phyloP scores from a whole-genome alignment of 192 early-diverging fungal species.

The Mycoemilia scoparia region DNA sequence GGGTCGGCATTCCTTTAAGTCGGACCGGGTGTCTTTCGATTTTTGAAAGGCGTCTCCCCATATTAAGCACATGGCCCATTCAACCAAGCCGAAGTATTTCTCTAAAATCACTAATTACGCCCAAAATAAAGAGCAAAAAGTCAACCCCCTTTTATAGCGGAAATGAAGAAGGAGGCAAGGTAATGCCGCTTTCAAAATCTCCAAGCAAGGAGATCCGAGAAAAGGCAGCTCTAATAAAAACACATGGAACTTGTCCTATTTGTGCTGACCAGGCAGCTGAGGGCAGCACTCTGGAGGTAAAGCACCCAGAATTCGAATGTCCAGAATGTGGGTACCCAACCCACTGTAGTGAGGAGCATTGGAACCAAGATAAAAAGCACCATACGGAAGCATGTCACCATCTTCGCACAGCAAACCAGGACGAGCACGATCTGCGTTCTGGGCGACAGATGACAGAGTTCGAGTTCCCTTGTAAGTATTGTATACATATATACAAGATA shows the following conservation, averaged over 20 bases:
- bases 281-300: conserved; percentile 17
- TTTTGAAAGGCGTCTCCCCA: too few species aligned
- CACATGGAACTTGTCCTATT: conserved; percentile 46
- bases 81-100: too few species aligned
- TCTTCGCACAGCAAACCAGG: conserved; percentile 52
- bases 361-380: conserved; percentile 33
- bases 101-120: conserved; percentile 25
- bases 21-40: too few species aligned
- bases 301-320: conserved; percentile 43
- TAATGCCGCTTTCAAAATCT: conserved; percentile 36
- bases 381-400: conserved; percentile 37
- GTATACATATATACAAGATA: not conserved
- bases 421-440: conserved; percentile 62
- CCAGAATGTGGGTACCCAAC: conserved; percentile 65
- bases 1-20: too few species aligned
- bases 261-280: conserved; percentile 35
- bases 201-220: conserved; percentile 47
- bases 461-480: conserved; percentile 54
- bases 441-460: conserved; percentile 57
- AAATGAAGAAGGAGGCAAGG: not conserved
- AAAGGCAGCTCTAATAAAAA: conserved; percentile 37
- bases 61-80: too few species aligned
- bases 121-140: not conserved
- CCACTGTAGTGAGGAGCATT: conserved; percentile 54
- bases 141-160: not conserved